Percentiles rank a stretch among this genome's conserved stretches.
Conservation (phyloP, 2,329 filamentous ascomycete genomes). For the Exophiala lecanii-corni region DNA sequence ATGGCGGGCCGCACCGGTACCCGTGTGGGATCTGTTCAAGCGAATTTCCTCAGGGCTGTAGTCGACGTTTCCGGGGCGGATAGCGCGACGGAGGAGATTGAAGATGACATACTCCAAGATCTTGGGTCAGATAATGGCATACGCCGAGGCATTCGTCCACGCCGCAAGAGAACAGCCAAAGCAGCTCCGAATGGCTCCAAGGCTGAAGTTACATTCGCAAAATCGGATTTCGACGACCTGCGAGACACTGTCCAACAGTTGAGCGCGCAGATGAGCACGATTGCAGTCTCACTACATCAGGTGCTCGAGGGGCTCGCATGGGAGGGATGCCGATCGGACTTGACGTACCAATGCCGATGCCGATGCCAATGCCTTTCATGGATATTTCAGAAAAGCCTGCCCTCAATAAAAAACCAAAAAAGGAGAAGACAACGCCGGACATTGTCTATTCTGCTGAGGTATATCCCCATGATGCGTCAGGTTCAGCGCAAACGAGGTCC, state of each 20-base stretch:
- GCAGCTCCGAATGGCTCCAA: background rate
- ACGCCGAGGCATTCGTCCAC: background rate
- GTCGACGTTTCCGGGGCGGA: too few species aligned
- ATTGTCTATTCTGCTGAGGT: constrained; percentile 1
- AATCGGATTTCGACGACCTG: background rate
- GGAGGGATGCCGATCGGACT: background rate
- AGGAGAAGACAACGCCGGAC: background rate
- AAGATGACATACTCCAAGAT: too few species aligned
- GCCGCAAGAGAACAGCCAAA: background rate
- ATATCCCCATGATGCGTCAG: background rate
- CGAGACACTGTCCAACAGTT: background rate
- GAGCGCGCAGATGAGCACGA: background rate
- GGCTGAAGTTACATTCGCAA: background rate
- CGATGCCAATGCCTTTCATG: too few species aligned
- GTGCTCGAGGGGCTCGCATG: background rate
- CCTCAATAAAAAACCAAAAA: constrained; percentile 1
- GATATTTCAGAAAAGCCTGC: background rate
- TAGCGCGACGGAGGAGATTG: too few species aligned
- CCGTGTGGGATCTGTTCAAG: too few species aligned
- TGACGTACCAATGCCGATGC: background rate
- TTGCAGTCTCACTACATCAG: background rate
- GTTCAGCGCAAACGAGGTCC: background rate
- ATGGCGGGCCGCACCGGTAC: too few species aligned
- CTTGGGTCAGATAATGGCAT: background rate
- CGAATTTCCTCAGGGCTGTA: too few species aligned